phyloP scores from a whole-genome alignment of 768 basidiomycete species.

The Rhodosporidiobolus sp. region DNA sequence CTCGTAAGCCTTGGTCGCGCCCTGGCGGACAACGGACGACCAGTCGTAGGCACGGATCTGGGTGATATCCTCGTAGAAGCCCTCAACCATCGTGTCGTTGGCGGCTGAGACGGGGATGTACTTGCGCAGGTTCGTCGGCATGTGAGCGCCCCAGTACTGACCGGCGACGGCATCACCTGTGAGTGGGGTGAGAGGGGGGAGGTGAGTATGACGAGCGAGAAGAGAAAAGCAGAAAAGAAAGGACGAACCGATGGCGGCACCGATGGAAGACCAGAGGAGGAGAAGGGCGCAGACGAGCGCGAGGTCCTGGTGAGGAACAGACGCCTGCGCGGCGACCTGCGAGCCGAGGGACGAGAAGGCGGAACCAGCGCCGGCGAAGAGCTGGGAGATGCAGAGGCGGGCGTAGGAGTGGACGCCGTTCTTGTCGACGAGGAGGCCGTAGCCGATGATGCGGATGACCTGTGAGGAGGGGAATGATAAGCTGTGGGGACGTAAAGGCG shows the following conservation, averaged over 20 bases:
- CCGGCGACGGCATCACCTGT: constrained; percentile 31
- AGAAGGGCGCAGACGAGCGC: constrained; percentile 48
- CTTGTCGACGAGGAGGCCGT: constrained; percentile 12
- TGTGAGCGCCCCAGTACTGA: constrained; percentile 15
- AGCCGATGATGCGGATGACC: constrained; percentile 42
- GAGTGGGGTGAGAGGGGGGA: too few species aligned
- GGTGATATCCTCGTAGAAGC: constrained; percentile 31
- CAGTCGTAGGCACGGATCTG: constrained; percentile 34
- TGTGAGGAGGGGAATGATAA: too few species aligned
- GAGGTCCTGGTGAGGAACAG: constrained; percentile 50
- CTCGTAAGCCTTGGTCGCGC: constrained; percentile 29
- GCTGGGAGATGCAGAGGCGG: constrained; percentile 45
- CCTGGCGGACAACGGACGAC: constrained; percentile 17
- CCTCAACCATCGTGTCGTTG: constrained; percentile 37
- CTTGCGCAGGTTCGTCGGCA: constrained; percentile 38
- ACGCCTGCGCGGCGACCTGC: constrained; percentile 49
- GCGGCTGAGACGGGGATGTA: constrained; percentile 41
- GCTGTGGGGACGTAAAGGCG: too few species aligned
- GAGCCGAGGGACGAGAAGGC: constrained; percentile 47
- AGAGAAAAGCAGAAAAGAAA: too few species aligned
- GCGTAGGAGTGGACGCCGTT: constrained; percentile 29
- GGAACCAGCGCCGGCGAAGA: constrained; percentile 46
- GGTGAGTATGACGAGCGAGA: too few species aligned
- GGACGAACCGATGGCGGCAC: constrained; percentile 47
- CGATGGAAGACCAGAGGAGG: constrained; percentile 48